Evolutionary conservation across 306 rosid species (phyloP), one percentile per base, ranked within the genome.

Genomic region (Pueraria montana): DNA sequence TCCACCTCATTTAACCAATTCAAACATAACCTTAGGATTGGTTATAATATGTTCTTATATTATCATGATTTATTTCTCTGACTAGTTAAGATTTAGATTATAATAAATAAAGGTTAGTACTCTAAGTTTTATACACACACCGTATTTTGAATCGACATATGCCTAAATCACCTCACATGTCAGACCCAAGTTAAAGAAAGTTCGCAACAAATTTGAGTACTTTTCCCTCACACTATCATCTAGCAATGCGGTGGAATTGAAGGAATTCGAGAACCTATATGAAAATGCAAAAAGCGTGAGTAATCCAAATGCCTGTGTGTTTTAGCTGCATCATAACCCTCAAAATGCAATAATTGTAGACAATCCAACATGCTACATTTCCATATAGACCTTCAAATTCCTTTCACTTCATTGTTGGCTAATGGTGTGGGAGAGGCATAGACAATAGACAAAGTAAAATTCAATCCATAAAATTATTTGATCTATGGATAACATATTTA

Each of bases 241-340:
- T n/a, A n/a, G n/a, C n/a, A n/a, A n/a, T n/a, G n/a, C n/a, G n/a
- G n/a, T n/a, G n/a, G n/a, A n/a, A n/a, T n/a, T 0, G 94, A 40
- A 0, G 98, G 97, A 62, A 90, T 92, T 81, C 90, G 93, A 36
- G 97, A 94, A 5, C n/a, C 94, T 16, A 92, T 88, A 56, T 93
- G 97, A 32, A 91, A 93, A 91, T 93, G 97, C 85, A 93, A 77
- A 82, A 93, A 27, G 2, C 3, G 32, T 27, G 1, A 3, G 32
- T 27, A 27, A 27, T 27, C 32, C 66, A 92, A 92, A 91, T 91
- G 11, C 79, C 91, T 1, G 11, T 59, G 49, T 76, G 89, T 50
- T 89, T 87, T 24, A 93, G 97, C 85, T 89, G 93, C 82, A 81
- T 87, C 77, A 90, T 91, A 24, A 90, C 92, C 16, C 91, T 17